Evolutionary conservation across 1,284 basidiomycete species (phyloP).

Genomic region (Ustilago tritici): DNA sequence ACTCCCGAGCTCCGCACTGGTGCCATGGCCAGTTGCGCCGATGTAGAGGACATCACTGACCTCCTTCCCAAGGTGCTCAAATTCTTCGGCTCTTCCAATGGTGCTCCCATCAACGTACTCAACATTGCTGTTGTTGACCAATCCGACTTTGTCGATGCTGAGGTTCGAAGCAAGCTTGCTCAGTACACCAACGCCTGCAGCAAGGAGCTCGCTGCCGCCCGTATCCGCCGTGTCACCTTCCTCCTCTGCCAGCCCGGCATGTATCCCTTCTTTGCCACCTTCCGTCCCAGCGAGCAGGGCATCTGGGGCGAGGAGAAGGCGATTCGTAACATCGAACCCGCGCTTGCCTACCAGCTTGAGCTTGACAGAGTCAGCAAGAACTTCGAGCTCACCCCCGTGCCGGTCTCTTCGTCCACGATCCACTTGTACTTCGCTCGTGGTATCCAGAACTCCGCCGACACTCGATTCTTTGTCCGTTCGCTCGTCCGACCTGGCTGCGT

Average conservation of each 20-base stretch:
- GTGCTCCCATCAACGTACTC: slow-evolving; percentile 75
- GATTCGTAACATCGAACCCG: slow-evolving; percentile 98
- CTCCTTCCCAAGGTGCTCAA: slow-evolving; percentile 60
- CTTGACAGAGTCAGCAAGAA: slow-evolving; percentile 89
- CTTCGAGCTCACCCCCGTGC: slow-evolving; percentile 88
- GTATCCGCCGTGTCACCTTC: slow-evolving; percentile 91
- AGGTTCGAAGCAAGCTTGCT: slow-evolving; percentile 82
- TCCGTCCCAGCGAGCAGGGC: slow-evolving; percentile 77
- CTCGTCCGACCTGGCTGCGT: slow-evolving; percentile 95
- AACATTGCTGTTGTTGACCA: slow-evolving; percentile 77
- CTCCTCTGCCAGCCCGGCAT: slow-evolving; percentile 89
- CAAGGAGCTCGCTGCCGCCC: slow-evolving; percentile 77
- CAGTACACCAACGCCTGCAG: slow-evolving; percentile 81
- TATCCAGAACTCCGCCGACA: slow-evolving; percentile 92
- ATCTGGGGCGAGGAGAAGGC: slow-evolving; percentile 93
- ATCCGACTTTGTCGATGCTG: slow-evolving; percentile 81
- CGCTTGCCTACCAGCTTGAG: slow-evolving; percentile 97
- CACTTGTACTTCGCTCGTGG: slow-evolving; percentile 91
- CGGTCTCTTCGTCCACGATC: slow-evolving; percentile 80
- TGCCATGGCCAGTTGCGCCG: slow-evolving; percentile 67
- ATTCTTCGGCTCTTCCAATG: slow-evolving; percentile 53
- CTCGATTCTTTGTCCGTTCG: slow-evolving; percentile 97
- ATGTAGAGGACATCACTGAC: slow-evolving; percentile 56
- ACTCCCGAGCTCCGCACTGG: slow-evolving; percentile 61
- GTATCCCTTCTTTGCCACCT: slow-evolving; percentile 95